Evolutionary conservation across 495 filamentous ascomycete species (phyloP), one percentile per base, ranked within the genome.

Genomic region (Podospora bellae-mahoneyi): DNA sequence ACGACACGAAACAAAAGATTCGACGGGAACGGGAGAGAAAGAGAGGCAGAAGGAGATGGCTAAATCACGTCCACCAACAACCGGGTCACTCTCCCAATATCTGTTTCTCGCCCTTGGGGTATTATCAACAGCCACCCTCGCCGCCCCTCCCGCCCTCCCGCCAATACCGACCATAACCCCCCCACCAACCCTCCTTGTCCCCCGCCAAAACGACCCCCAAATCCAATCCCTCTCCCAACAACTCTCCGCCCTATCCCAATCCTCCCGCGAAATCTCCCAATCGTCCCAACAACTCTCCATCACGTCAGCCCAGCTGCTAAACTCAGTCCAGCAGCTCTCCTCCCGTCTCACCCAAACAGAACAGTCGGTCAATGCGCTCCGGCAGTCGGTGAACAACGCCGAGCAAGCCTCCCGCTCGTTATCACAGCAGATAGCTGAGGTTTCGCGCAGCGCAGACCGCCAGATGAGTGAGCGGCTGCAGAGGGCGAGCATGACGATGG

Each of bases 211-310:
- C 58, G 68, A 80, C 59, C 26, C 59, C 27, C 59, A 82, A 61
- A 74, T 82, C 55, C 74, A 78, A 27, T 77, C 78, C 32, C 78
- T 82, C 23, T 80, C 78, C 60, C 20, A 70, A 65, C 76, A 80
- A 39, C 73, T 82, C 3, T 73, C 66, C 39, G 71, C 65, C 9
- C 66, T 82, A 13, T 69, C 66, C 61, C 20, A 68, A 16, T 59
- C 63, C 20, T 81, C 75, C 1, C 70, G 76, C 39, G 74, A 76
- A 10, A 75, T 79, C 65, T 77, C 75, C 34, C 75, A 73, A 65
- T 78, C 80, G 1, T 72, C 76, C 64, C 79, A 81, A 64, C 78
- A 78, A 63, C 76, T 80, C 69, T 74, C 74, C 71, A 64, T 80
- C 53, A 73, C 75, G 30, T 77, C 69, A 67, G 78, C 78, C 63